Evolutionary conservation across 108 stramenopile genomes (phyloP), one percentile per base, ranked within the genome.

Genomic region (Pseudonitzschia delicatissima): DNA sequence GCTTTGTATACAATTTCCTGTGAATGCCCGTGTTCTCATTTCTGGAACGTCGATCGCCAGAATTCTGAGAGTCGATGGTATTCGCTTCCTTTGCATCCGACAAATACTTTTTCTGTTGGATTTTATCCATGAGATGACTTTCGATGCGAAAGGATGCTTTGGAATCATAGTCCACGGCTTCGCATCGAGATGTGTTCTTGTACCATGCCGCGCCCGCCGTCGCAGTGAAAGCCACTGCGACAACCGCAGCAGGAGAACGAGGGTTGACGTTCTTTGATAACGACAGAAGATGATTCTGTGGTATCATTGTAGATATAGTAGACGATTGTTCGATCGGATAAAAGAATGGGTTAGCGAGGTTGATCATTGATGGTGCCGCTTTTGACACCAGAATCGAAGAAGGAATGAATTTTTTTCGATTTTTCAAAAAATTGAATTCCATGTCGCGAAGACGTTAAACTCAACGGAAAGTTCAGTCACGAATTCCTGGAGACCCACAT

Each of bases 11-110:
- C 79, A 80, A 15, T 68, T 44, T 34, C 78, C 83, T 9, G 53
- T 40, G 57, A 88, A 82, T 7, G 82, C 83, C 28, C 71, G 64
- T 33, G 58, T 62, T 62, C 86, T 76, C 64, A 87, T 76, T 71
- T 79, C 69, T 9, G 85, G 88, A 9, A 90, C 68, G 53, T 90
- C 88, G 45, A 90, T 76, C 6, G 82, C 76, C 20, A 90, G 39
- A 12, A 89, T 62, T 20, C 88, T 51, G 17, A 89, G 42, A 9
- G 80, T 78, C 5, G 76, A 67, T 20, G 87, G 87, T 39, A 88
- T 83, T 9, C 33, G n/a, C 53, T 45, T 75, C 74, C n/a, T 61
- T 51, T 11, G 68, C 74, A 50, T 35, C 45, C 4, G 52, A 45
- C 26, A 80, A 27, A 50, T 89, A 89, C 5, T 77, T 45, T 63